phyloP scores from a whole-genome alignment of 805 yeast genomes.

The Torulaspora microellipsoides region DNA sequence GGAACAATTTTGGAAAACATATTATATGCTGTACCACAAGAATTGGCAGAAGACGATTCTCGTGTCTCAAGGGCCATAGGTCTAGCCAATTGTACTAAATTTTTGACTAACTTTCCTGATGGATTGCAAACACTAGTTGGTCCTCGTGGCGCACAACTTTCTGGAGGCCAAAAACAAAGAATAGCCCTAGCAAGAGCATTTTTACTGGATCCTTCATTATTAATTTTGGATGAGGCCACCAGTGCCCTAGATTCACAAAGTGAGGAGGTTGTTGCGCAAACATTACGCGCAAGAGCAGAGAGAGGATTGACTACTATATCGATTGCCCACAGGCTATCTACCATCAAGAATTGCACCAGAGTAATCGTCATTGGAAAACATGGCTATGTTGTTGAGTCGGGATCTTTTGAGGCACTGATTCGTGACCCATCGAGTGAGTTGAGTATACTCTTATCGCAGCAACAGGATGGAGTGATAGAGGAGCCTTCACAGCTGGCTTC shows the following conservation, averaged over 20 bases:
- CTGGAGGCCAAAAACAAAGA: slow-evolving; percentile 95
- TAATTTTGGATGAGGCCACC: slow-evolving; percentile 90
- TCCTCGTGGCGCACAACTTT: slow-evolving; percentile 78
- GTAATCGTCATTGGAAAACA: slow-evolving; percentile 72
- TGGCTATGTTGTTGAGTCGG: slow-evolving; percentile 73
- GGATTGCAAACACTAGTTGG: slow-evolving; percentile 82
- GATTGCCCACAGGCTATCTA: slow-evolving; percentile 87
- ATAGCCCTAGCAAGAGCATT: slow-evolving; percentile 88
- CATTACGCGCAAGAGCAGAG: slow-evolving; percentile 51
- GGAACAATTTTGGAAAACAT: slow-evolving; percentile 84
- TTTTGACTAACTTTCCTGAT: slow-evolving; percentile 71
- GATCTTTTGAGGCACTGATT: slow-evolving; percentile 51
- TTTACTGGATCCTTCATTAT: slow-evolving; percentile 69
- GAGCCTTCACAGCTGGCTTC: neutral
- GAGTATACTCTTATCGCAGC: slow-evolving; percentile 35
- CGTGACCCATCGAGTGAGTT: slow-evolving; percentile 36
- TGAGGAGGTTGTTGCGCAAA: slow-evolving; percentile 78
- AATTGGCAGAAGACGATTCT: slow-evolving; percentile 50
- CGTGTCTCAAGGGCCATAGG: slow-evolving; percentile 57
- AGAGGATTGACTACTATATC: slow-evolving; percentile 72
- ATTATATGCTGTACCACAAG: slow-evolving; percentile 56
- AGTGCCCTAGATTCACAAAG: slow-evolving; percentile 88
- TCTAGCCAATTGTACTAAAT: slow-evolving; percentile 68
- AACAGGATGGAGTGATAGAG: slow-evolving; percentile 14
- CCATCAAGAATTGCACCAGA: slow-evolving; percentile 77